Percentiles rank a stretch among this genome's conserved stretches.
Evolutionary conservation across 352 stramenopile genomes (phyloP).

Genomic region (Phytopythium aichiense): DNA sequence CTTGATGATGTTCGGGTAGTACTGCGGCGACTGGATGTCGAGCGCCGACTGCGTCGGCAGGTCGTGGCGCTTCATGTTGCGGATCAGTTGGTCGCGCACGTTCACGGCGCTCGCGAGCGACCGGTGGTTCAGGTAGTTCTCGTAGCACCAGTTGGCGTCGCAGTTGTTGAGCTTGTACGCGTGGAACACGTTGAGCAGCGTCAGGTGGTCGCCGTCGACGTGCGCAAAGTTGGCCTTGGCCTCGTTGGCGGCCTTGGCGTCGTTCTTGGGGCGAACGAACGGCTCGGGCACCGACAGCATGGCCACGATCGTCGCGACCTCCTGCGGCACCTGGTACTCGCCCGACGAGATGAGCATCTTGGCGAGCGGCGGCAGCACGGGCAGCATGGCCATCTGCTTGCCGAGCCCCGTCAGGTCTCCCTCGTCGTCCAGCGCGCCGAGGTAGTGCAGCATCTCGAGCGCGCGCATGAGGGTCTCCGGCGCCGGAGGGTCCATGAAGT

Average conservation of each 20-base stretch:
- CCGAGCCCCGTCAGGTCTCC: conserved; percentile 93
- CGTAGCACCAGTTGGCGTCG: conserved; percentile 95
- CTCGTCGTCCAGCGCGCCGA: conserved; percentile 97
- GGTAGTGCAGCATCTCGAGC: conserved; percentile 98
- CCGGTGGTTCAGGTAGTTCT: conserved; percentile 97
- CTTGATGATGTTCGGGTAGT: conserved; percentile 93
- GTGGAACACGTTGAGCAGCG: conserved; percentile 97
- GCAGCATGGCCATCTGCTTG: conserved; percentile 94
- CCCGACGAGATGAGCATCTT: conserved; percentile 97
- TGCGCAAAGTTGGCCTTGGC: conserved; percentile 96
- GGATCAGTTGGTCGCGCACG: conserved; percentile 95
- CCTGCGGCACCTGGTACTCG: conserved; percentile 95
- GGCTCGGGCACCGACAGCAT: conserved; percentile 93
- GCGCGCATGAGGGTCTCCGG: conserved; percentile 98
- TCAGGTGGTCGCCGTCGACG: conserved; percentile 96
- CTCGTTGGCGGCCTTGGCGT: conserved; percentile 95
- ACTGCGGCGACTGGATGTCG: conserved; percentile 80
- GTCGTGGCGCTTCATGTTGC: conserved; percentile 94
- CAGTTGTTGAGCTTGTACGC: conserved; percentile 93
- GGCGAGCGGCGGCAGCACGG: conserved; percentile 96
- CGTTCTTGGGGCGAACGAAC: conserved; percentile 96
- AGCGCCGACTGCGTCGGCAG: conserved; percentile 67
- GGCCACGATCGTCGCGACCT: conserved; percentile 97
- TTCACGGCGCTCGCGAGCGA: conserved; percentile 93
- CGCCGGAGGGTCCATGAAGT: conserved; percentile 99